Conservation (phyloP, 2,329 filamentous ascomycete genomes). For the Arachnopeziza araneosa region DNA sequence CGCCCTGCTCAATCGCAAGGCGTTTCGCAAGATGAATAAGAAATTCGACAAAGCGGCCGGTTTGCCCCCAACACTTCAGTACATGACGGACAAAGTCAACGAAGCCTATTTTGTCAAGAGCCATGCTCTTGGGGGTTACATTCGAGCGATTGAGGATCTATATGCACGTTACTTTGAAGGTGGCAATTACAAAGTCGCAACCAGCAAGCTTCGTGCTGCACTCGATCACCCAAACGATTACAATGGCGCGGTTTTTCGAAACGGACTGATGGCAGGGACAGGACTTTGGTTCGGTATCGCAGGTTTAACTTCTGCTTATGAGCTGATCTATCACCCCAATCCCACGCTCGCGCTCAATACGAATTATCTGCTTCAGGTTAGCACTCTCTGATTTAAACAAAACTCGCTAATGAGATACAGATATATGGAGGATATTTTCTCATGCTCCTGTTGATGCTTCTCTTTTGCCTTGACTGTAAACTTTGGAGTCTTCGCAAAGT, state of each 20-base stretch:
- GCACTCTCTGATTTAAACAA: not conserved
- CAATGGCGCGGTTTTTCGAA: constrained; percentile 50
- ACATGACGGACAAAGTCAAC: constrained; percentile 85
- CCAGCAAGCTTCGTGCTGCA: constrained; percentile 74
- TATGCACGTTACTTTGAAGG: constrained; percentile 90
- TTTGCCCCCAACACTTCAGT: constrained; percentile 67
- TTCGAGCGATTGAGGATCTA: constrained; percentile 76
- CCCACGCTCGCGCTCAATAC: constrained; percentile 44
- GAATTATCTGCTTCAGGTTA: constrained; percentile 61
- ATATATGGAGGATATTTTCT: constrained; percentile 88
- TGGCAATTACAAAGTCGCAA: constrained; percentile 84
- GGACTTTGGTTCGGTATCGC: constrained; percentile 60
- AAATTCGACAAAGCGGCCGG: constrained; percentile 91
- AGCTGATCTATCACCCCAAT: constrained; percentile 46
- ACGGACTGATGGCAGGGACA: constrained; percentile 59
- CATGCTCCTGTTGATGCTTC: constrained; percentile 65
- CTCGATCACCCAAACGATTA: constrained; percentile 50
- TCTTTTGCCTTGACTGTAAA: constrained; percentile 77
- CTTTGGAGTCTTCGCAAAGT: constrained; percentile 80
- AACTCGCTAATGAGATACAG: not conserved
- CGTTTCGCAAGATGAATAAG: constrained; percentile 94
- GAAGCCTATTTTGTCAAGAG: constrained; percentile 84
- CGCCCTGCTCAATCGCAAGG: constrained; percentile 81
- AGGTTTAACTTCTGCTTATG: constrained; percentile 52
- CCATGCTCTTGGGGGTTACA: constrained; percentile 71